These are phyloP conservation scores for Termitomyces sp. DNA, from an alignment of 768 basidiomycete genomes.

Conservation along the genomic window DNA sequence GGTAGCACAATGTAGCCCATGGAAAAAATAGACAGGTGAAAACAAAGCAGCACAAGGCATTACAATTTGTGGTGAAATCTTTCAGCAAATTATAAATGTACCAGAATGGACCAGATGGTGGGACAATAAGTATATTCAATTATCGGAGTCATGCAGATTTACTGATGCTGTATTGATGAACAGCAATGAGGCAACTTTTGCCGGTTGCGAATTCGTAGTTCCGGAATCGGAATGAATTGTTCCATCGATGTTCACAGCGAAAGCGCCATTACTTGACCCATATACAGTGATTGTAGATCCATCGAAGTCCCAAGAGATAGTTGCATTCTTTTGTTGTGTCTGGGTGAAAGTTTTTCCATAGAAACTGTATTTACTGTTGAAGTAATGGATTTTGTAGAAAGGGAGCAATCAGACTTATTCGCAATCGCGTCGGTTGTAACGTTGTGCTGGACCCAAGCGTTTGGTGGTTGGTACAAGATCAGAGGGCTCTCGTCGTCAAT, in stretches of 20 bases:
- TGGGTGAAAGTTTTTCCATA: not conserved
- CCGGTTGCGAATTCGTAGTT: not conserved
- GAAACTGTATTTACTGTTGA: not conserved
- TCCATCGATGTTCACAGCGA: conserved; percentile 2
- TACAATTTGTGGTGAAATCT: no score
- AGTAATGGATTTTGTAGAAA: not conserved
- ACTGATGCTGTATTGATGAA: not conserved
- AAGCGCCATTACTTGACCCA: conserved; percentile 2
- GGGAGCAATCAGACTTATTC: not conserved
- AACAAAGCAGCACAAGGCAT: no score
- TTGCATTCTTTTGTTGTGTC: conserved; percentile 1
- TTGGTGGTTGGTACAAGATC: not conserved
- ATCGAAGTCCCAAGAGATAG: conserved; percentile 1
- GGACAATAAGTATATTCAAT: no score
- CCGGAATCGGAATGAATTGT: not conserved
- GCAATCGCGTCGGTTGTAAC: not conserved
- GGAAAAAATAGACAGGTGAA: no score
- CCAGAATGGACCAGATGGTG: no score
- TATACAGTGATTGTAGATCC: not conserved
- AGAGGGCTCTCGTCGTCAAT: conserved; percentile 5
- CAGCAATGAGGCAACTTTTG: not conserved
- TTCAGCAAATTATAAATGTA: no score
- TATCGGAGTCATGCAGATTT: no score
- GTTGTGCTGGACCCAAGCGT: no score
- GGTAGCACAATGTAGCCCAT: no score